phyloP scores from a whole-genome alignment of 208 protist species.

The Angomonas deanei region DNA sequence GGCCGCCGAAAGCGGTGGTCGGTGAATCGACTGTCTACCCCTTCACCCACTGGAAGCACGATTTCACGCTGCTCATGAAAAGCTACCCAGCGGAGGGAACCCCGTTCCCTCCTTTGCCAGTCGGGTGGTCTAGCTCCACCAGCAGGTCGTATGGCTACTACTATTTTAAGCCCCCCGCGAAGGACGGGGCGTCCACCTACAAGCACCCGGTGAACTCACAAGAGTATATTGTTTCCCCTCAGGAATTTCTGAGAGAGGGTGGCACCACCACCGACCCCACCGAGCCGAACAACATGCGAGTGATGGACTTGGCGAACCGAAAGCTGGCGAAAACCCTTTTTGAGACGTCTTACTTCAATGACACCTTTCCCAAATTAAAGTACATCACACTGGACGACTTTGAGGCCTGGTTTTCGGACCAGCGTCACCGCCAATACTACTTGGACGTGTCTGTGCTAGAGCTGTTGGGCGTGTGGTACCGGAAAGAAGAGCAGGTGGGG shows the following conservation, averaged over 20 bases:
- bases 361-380: not conserved
- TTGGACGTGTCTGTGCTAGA: slow-evolving; percentile 59
- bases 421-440: slow-evolving; percentile 50
- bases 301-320: not conserved
- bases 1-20: not conserved
- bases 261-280: not conserved
- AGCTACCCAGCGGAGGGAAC: slow-evolving; percentile 48
- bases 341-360: not conserved
- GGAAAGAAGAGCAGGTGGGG: not conserved
- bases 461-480: slow-evolving; percentile 46
- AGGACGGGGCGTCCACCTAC: slow-evolving; percentile 21
- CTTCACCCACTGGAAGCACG: not conserved
- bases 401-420: slow-evolving; percentile 52
- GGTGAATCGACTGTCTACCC: not conserved
- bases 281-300: not conserved
- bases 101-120: slow-evolving; percentile 57
- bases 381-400: slow-evolving; percentile 16
- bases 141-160: slow-evolving; percentile 66
- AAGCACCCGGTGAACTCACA: slow-evolving; percentile 54
- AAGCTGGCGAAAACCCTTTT: not conserved
- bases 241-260: slow-evolving; percentile 48
- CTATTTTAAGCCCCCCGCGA: slow-evolving; percentile 42
- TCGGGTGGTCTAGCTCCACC: slow-evolving; percentile 44
- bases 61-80: not conserved
- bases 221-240: slow-evolving; percentile 65